These are phyloP conservation scores for Starmerella sirachaensis DNA, from an alignment of 805 yeast species.

Conservation along the genomic window DNA sequence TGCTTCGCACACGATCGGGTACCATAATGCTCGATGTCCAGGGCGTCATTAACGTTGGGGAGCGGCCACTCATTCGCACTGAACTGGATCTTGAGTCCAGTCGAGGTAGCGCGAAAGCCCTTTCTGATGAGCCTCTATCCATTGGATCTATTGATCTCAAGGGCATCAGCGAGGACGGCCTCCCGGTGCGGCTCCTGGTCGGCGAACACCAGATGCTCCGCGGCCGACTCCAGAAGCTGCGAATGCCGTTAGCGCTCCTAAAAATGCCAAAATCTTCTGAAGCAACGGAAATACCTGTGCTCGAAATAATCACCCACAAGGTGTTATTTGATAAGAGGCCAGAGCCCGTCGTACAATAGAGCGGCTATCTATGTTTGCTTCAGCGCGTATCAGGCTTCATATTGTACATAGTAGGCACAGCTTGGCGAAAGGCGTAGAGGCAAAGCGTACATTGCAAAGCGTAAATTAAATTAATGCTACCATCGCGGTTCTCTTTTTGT, in stretches of 20 bases:
- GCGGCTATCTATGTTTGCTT: background rate
- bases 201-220: slow-evolving; percentile 18
- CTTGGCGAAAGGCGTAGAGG: too few species aligned
- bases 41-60: slow-evolving; percentile 18
- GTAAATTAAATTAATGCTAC: slow-evolving; percentile 24
- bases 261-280: slow-evolving; percentile 8
- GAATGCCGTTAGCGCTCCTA: slow-evolving; percentile 20
- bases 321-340: slow-evolving; percentile 19
- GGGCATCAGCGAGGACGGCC: slow-evolving; percentile 12
- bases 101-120: background rate
- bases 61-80: slow-evolving; percentile 13
- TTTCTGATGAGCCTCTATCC: background rate
- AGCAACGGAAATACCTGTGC: slow-evolving; percentile 9
- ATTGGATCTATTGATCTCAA: slow-evolving; percentile 18
- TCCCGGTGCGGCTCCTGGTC: slow-evolving; percentile 13
- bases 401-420: too few species aligned
- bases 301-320: slow-evolving; percentile 17
- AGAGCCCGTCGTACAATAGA: slow-evolving; percentile 17
- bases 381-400: background rate
- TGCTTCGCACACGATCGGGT: slow-evolving; percentile 14
- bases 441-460: slow-evolving; percentile 24
- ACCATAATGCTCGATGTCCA: slow-evolving; percentile 19
- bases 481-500: slow-evolving; percentile 28
- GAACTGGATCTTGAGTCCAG: slow-evolving; percentile 16
- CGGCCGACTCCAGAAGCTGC: slow-evolving; percentile 18